Evolutionary conservation across 2,329 filamentous ascomycete species (phyloP).

Genomic region (Sporothrix inflata): DNA sequence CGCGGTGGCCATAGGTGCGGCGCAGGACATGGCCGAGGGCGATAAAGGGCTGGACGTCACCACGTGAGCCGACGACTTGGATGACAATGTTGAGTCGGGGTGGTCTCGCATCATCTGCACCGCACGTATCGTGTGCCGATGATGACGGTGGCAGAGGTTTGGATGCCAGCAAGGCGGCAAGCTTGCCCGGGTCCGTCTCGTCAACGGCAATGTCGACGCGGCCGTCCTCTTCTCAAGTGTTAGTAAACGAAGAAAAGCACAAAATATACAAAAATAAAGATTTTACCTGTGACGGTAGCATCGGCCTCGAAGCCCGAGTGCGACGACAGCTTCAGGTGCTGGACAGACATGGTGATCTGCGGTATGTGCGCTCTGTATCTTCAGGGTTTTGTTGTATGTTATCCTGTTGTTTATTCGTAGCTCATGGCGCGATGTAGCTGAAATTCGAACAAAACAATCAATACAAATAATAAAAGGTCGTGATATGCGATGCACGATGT

Average conservation of each 20-base stretch:
- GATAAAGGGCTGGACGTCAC: slow-evolving; percentile 77
- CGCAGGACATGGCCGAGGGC: slow-evolving; percentile 68
- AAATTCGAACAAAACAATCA: not conserved
- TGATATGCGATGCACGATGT: not conserved
- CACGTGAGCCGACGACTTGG: slow-evolving; percentile 74
- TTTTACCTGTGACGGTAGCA: slow-evolving; percentile 59
- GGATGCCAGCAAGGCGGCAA: slow-evolving; percentile 70
- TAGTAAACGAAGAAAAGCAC: not conserved
- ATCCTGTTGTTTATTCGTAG: not conserved
- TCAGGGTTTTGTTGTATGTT: not conserved
- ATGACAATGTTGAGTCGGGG: slow-evolving; percentile 71
- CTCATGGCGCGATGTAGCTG: not conserved
- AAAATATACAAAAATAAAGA: not conserved
- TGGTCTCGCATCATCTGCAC: slow-evolving; percentile 45
- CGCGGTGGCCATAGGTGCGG: slow-evolving; percentile 68
- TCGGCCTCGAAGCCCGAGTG: slow-evolving; percentile 66
- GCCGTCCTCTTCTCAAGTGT: slow-evolving; percentile 61
- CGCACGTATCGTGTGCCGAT: slow-evolving; percentile 23
- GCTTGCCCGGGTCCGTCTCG: slow-evolving; percentile 62
- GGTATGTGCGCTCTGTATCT: not conserved
- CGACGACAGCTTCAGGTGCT: slow-evolving; percentile 59
- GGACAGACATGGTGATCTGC: slow-evolving; percentile 37
- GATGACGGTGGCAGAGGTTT: slow-evolving; percentile 58
- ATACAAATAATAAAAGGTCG: not conserved
- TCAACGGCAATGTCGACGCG: slow-evolving; percentile 80